Evolutionary conservation across 495 filamentous ascomycete species (phyloP), one percentile per base, ranked within the genome.

Genomic region (Hypoxylon subgilvum): DNA sequence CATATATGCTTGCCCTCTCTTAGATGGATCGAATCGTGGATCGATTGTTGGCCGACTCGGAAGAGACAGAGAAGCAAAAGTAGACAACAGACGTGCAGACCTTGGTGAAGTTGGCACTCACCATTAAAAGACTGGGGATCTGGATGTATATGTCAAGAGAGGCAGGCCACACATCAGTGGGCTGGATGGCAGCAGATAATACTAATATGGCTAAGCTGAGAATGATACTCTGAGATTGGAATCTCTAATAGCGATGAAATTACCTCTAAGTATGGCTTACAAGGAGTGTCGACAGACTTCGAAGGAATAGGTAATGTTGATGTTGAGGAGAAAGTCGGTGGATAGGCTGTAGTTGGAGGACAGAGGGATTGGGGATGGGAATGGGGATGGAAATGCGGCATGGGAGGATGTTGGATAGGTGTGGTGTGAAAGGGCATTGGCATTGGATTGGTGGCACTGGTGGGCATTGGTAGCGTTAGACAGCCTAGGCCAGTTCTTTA

Each of bases 111-210:
- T n/a, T 50, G 48, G 39, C 23, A 36, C 60, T 63, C 23, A 63
- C 60, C 60, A 63, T 63, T 52, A 63, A 63, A 53, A 57, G 53
- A 49, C 53, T 48, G 6, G 50, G 34, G 43, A 27, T 35, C 13
- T 30, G 18, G 23, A 34, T 18, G 53, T 53, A 46, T 49, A 30
- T 10, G 48, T 49, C 16, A 25, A 49, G 27, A 35, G 16, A 25
- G 40, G 21, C 25, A 56, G 52, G 12, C 25, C 43, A 28, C 43
- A 41, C 46, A n/a, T 52, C 36, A 49, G 51, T 40, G 27, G 46
- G 48, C 30, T 25, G 48, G 47, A 63, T 38, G 28, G 41, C 35
- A 34, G 45, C 35, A 13, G 35, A 47, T 51, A 22, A 44, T n/a
- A n/a, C n/a, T 36, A 22, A 50, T 41, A 13, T 14, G 16, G 18